phyloP scores from a whole-genome alignment of 2,329 filamentous ascomycete species.

The Peltaster fructicola region DNA sequence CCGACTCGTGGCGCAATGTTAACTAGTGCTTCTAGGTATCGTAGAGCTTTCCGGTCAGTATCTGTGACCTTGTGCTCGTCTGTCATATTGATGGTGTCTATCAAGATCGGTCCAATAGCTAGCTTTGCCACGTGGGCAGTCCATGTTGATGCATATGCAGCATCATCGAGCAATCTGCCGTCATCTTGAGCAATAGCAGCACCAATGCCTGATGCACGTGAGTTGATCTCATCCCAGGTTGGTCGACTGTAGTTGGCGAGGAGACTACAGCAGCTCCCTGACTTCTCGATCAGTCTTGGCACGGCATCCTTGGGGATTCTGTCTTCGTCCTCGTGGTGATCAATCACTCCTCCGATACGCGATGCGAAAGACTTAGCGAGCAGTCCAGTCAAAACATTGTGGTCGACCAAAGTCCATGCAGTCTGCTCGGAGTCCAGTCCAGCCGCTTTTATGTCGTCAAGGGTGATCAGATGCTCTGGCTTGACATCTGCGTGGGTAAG shows the following conservation, averaged over 20 bases:
- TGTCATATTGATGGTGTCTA: conserved; percentile 52
- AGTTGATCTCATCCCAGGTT: conserved; percentile 37
- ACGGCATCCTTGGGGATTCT: conserved; percentile 30
- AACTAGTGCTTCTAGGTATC: conserved; percentile 41
- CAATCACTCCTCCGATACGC: conserved; percentile 42
- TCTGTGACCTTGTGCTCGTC: conserved; percentile 43
- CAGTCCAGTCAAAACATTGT: conserved; percentile 52
- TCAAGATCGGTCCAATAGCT: conserved; percentile 51
- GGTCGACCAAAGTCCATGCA: conserved; percentile 60
- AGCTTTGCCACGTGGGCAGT: conserved; percentile 48
- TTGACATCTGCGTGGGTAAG: conserved; percentile 42
- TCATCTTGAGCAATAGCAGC: conserved; percentile 24
- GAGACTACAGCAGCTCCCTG: conserved; percentile 57
- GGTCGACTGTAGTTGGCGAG: conserved; percentile 42
- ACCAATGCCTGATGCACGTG: conserved; percentile 23
- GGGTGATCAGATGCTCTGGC: conserved; percentile 45
- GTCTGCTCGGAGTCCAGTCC: conserved; percentile 37
- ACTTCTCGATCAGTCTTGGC: conserved; percentile 45
- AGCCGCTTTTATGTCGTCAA: conserved; percentile 34
- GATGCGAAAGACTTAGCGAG: conserved; percentile 24
- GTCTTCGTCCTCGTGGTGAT: conserved; percentile 63
- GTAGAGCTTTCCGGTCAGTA: conserved; percentile 40
- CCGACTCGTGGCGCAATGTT: conserved; percentile 19
- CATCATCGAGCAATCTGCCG: conserved; percentile 19
- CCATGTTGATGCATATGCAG: conserved; percentile 21